phyloP scores from a whole-genome alignment of 768 basidiomycete genomes.

The Hortiboletus campestris region DNA sequence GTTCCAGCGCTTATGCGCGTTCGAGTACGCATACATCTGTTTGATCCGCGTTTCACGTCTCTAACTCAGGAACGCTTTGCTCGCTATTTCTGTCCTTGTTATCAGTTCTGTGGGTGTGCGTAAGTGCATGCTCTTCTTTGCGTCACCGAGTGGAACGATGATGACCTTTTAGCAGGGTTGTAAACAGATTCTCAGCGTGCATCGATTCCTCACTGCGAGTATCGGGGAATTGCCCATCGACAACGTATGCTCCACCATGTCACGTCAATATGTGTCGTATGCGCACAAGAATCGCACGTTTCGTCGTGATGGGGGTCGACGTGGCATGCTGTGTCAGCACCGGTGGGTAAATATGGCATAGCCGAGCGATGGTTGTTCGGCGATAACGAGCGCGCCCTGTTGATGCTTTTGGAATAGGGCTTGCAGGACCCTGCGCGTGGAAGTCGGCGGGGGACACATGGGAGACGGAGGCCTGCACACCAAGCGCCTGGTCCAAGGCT shows the following conservation, averaged over 20 bases:
- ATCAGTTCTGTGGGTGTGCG: slow-evolving; percentile 2
- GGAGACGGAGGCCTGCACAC: neutral
- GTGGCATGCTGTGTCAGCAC: neutral
- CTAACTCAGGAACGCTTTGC: neutral
- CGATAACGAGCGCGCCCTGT: neutral
- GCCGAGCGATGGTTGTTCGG: neutral
- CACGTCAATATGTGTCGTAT: neutral
- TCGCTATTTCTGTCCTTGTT: neutral
- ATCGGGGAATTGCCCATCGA: neutral
- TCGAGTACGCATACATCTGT: slow-evolving; percentile 5
- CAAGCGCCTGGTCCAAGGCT: no score
- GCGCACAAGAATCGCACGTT: neutral
- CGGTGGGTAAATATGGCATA: neutral
- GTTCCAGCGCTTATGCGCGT: slow-evolving; percentile 1
- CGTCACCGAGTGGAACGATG: neutral
- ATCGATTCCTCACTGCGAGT: neutral
- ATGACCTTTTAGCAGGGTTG: neutral
- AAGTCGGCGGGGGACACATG: neutral
- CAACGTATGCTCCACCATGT: neutral
- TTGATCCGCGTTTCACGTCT: neutral
- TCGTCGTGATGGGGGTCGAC: neutral
- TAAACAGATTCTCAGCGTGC: slow-evolving; percentile 2
- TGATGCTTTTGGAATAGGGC: neutral
- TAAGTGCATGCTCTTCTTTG: neutral
- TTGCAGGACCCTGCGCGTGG: slow-evolving; percentile 2